Percentiles rank a stretch among this genome's conserved stretches.
phyloP scores from a whole-genome alignment of 192 early-diverging fungal genomes.

The Entomortierella chlamydospora region DNA sequence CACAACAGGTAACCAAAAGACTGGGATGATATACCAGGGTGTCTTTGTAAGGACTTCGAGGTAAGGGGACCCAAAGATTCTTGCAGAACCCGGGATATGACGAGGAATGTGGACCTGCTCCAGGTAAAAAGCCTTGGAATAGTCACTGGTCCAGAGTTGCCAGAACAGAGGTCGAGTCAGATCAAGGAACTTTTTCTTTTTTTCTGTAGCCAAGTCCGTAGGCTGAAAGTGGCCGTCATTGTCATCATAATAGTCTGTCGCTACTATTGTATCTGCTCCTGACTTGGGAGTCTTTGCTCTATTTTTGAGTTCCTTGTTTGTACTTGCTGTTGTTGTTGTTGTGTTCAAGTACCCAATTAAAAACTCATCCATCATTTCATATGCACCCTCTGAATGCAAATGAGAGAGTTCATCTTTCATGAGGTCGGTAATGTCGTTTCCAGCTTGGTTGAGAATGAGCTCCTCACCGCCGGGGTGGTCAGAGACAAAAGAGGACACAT shows the following conservation, averaged over 20 bases:
- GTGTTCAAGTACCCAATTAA: conserved; percentile 69
- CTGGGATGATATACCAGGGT: conserved; percentile 91
- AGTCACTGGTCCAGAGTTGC: conserved; percentile 82
- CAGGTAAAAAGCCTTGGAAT: conserved; percentile 86
- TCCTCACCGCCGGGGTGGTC: conserved; percentile 97
- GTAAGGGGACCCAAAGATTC: conserved; percentile 83
- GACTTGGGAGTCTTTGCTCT: too few species aligned
- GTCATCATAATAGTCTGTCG: not conserved
- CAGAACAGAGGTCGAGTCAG: conserved; percentile 80
- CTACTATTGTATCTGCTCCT: not conserved
- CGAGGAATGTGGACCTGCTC: conserved; percentile 93
- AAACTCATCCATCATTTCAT: conserved; percentile 88
- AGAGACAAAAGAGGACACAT: conserved; percentile 85
- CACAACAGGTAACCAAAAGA: conserved; percentile 88
- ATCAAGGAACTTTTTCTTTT: conserved; percentile 84
- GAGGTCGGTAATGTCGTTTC: conserved; percentile 81
- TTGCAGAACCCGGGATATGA: conserved; percentile 79
- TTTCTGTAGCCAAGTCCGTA: conserved; percentile 58
- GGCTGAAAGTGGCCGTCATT: conserved; percentile 51
- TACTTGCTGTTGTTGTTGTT: too few species aligned
- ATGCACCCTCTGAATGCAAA: conserved; percentile 85
- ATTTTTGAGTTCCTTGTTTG: too few species aligned
- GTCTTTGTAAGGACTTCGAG: conserved; percentile 91
- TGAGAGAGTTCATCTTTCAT: conserved; percentile 85
- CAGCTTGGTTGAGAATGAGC: conserved; percentile 86